These are phyloP conservation scores for Evernia prunastri DNA, from an alignment of 495 filamentous ascomycete species.

Conservation along the genomic window DNA sequence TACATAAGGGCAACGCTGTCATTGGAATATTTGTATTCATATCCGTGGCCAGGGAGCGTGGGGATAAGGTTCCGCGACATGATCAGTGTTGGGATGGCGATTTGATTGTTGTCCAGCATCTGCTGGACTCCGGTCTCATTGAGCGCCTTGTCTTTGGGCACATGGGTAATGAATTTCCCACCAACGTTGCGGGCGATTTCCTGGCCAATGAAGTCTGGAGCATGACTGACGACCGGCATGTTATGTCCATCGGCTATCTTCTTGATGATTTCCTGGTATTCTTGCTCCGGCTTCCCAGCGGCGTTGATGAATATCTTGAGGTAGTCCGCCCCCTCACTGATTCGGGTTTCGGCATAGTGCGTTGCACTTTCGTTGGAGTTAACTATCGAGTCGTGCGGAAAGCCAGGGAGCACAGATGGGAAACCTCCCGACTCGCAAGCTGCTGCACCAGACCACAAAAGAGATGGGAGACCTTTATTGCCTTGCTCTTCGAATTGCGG, in stretches of 20 bases:
- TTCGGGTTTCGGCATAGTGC: not conserved
- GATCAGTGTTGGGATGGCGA: slow-evolving; percentile 13
- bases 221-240: not conserved
- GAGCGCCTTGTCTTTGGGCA: not conserved
- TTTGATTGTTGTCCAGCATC: slow-evolving; percentile 8
- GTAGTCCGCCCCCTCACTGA: slow-evolving; percentile 6
- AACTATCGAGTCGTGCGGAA: not conserved
- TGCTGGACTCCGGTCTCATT: not conserved
- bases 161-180: slow-evolving; percentile 12
- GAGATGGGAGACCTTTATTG: not conserved
- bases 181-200: not conserved
- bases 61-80: slow-evolving; percentile 4
- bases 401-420: slow-evolving; percentile 1
- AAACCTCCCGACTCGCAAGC: not conserved
- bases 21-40: not conserved
- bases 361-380: not conserved
- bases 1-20: slow-evolving; percentile 13
- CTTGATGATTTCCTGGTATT: not conserved
- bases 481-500: not conserved
- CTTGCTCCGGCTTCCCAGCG: not conserved
- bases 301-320: slow-evolving; percentile 12
- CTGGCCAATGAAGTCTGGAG: not conserved
- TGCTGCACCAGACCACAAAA: slow-evolving; percentile 1
- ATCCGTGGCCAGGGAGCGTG: not conserved
- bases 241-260: not conserved